Conservation (phyloP, 257 asterid species). For the Gardenia jasminoides region DNA sequence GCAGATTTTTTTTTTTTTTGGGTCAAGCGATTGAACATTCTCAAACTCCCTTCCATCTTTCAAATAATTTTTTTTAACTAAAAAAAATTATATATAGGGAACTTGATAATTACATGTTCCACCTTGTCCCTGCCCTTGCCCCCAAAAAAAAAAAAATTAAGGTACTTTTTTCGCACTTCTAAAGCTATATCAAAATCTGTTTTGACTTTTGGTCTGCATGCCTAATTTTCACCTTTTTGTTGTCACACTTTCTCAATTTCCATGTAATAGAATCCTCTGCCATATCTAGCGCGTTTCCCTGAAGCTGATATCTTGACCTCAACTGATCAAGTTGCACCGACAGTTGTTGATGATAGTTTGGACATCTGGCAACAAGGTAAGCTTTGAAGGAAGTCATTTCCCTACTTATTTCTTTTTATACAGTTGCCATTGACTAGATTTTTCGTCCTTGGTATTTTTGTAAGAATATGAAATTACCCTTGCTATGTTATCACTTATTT, state of each 20-base stretch:
- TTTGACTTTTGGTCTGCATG: conserved; percentile 1
- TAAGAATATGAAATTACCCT: not conserved
- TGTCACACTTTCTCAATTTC: conserved; percentile 25
- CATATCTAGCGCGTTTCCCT: conserved; percentile 90
- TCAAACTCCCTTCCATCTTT: not conserved
- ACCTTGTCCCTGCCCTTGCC: no score
- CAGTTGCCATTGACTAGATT: not conserved
- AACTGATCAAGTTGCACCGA: conserved; percentile 86
- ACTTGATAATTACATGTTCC: not conserved
- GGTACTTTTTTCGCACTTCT: not conserved
- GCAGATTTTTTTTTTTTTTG: no score
- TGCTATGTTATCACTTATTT: no score
- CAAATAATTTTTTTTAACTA: not conserved
- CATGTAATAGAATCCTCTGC: conserved; percentile 84
- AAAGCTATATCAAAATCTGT: not conserved
- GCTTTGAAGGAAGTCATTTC: conserved; percentile 25
- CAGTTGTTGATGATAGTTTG: conserved; percentile 88
- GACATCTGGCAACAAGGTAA: conserved; percentile 90
- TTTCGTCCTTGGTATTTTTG: not conserved
- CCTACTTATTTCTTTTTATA: conserved; percentile 6
- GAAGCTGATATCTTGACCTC: conserved; percentile 98
- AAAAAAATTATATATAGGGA: not conserved
- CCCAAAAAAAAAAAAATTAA: not conserved
- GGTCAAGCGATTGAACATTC: not conserved
- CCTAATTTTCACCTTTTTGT: conserved; percentile 11